Conservation (phyloP, 495 filamentous ascomycete species). For the Xylaria venustula region DNA sequence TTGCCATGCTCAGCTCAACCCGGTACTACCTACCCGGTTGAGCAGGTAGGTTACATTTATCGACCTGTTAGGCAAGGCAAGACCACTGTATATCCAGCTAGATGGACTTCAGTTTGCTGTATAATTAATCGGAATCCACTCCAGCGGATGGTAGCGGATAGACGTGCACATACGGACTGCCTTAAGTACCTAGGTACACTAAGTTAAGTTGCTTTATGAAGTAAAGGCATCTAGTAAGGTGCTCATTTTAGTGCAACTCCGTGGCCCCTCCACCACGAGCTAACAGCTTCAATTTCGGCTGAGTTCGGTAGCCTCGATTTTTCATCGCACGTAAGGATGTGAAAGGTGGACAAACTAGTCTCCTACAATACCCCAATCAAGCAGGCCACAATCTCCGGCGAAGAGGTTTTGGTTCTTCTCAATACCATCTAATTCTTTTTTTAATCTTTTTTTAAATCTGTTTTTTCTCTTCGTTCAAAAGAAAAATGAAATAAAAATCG, state of each 20-base stretch:
- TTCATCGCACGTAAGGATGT: neutral
- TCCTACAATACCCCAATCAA: constrained; percentile 6
- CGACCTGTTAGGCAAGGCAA: no score
- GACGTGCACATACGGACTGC: no score
- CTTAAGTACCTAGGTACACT: no score
- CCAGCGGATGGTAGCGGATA: no score
- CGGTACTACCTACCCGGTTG: neutral
- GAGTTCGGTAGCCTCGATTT: neutral
- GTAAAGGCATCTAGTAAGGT: no score
- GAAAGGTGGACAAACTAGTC: neutral
- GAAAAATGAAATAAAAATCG: no score
- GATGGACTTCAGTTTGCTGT: neutral
- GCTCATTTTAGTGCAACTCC: no score
- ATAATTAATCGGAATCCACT: neutral
- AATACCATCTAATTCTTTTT: neutral
- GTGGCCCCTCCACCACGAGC: neutral
- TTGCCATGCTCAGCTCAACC: no score
- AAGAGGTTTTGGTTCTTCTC: neutral
- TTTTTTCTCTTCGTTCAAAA: no score
- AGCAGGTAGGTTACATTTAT: neutral
- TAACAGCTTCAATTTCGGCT: neutral
- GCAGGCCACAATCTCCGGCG: neutral
- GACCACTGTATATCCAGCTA: neutral
- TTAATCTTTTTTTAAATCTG: neutral
- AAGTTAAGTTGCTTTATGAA: no score